Conservation (phyloP, 176 grass and related monocot genomes). For the Oryza coarctata region DNA sequence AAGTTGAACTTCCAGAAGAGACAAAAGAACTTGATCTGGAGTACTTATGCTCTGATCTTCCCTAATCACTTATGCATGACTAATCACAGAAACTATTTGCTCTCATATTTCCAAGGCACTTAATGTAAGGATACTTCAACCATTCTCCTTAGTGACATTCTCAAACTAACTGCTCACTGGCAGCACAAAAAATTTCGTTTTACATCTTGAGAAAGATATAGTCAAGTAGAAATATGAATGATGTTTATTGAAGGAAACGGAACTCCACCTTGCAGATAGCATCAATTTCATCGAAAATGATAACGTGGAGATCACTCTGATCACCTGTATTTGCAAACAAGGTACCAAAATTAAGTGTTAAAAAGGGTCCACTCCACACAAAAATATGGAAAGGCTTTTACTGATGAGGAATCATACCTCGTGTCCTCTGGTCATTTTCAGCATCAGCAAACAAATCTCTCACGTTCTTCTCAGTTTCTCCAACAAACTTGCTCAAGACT, state of each 20-base stretch:
- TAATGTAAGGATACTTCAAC: not conserved
- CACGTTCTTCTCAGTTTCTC: slow-evolving; percentile 97
- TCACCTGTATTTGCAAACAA: slow-evolving; percentile 61
- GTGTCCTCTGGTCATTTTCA: slow-evolving; percentile 78
- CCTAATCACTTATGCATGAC: not conserved
- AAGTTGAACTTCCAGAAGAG: slow-evolving; percentile 17
- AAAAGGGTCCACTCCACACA: slow-evolving; percentile 17
- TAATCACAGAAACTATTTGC: not conserved
- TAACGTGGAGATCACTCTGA: slow-evolving; percentile 93
- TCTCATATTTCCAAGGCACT: not conserved
- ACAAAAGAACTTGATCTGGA: slow-evolving; percentile 4
- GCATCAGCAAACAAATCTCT: slow-evolving; percentile 98
- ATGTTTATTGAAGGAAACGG: slow-evolving; percentile 22
- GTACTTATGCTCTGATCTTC: not conserved
- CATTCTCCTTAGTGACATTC: too few relatives aligned
- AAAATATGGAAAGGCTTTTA: slow-evolving; percentile 19
- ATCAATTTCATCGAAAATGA: slow-evolving; percentile 99
- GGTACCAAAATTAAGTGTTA: not conserved
- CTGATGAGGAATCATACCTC: slow-evolving; percentile 43
- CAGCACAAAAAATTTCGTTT: not conserved
- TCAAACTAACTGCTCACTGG: too few relatives aligned
- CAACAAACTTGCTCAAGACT: slow-evolving; percentile 96
- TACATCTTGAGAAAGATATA: slow-evolving; percentile 20
- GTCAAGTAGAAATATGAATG: not conserved
- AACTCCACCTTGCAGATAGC: slow-evolving; percentile 63